Conservation (phyloP, 1,284 basidiomycete genomes). For the Bondarzewia mesenterica region DNA sequence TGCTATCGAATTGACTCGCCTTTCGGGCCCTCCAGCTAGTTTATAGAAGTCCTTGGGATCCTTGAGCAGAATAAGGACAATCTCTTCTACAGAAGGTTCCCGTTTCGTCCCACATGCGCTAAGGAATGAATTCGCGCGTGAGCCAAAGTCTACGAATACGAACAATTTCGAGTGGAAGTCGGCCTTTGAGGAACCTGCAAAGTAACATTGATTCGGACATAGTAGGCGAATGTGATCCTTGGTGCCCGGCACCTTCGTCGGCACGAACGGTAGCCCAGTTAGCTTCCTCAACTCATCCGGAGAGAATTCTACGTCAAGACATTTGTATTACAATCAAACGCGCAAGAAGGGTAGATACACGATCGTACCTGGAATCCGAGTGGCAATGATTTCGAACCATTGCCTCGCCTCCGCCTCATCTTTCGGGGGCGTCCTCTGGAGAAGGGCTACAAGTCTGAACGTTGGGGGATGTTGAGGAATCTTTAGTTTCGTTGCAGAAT, state of each 20-base stretch:
- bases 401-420: slow-evolving; percentile 46
- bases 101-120: slow-evolving; percentile 82
- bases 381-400: slow-evolving; percentile 77
- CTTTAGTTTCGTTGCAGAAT: slow-evolving; percentile 61
- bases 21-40: slow-evolving; percentile 54
- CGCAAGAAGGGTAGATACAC: background rate
- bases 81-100: slow-evolving; percentile 83
- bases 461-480: slow-evolving; percentile 72
- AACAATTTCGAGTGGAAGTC: slow-evolving; percentile 74
- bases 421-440: slow-evolving; percentile 59
- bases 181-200: slow-evolving; percentile 42
- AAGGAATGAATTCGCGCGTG: slow-evolving; percentile 78
- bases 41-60: slow-evolving; percentile 67
- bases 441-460: slow-evolving; percentile 50
- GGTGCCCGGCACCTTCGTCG: slow-evolving; percentile 26
- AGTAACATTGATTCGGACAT: slow-evolving; percentile 63
- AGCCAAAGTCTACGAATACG: slow-evolving; percentile 86
- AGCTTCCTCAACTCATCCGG: slow-evolving; percentile 36
- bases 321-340: background rate
- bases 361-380: slow-evolving; percentile 55
- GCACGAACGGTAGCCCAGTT: slow-evolving; percentile 49
- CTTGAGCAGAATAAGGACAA: slow-evolving; percentile 54
- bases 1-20: slow-evolving; percentile 30
- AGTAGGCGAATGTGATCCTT: slow-evolving; percentile 35
- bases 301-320: slow-evolving; percentile 38